These are phyloP conservation scores for Wickerhamomyces canadensis DNA, from an alignment of 805 yeast species.

Conservation along the genomic window DNA sequence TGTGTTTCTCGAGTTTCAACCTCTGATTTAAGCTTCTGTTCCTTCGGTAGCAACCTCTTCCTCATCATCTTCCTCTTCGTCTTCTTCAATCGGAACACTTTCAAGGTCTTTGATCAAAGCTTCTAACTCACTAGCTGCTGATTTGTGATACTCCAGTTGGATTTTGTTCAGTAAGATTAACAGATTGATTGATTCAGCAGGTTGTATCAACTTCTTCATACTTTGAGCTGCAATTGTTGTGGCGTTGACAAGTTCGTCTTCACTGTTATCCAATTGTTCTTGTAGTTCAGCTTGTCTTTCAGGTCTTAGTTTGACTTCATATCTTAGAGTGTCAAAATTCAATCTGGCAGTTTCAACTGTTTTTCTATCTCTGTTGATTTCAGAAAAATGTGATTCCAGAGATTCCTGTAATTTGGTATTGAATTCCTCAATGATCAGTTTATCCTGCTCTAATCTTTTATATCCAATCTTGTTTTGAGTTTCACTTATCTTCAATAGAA, in stretches of 20 bases:
- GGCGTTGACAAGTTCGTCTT: constrained; percentile 76
- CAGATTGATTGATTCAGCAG: constrained; percentile 57
- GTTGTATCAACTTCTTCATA: constrained; percentile 68
- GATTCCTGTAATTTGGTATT: constrained; percentile 49
- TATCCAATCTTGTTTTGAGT: constrained; percentile 59
- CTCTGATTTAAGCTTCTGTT: no score
- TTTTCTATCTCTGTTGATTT: constrained; percentile 55
- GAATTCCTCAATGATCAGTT: constrained; percentile 51
- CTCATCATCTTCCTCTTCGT: constrained; percentile 30
- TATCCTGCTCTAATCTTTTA: constrained; percentile 67
- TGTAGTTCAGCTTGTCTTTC: constrained; percentile 15
- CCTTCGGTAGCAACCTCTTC: constrained; percentile 15
- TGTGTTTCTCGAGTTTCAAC: constrained; percentile 18
- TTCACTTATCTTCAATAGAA: constrained; percentile 42
- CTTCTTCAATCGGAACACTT: constrained; percentile 39
- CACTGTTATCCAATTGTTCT: constrained; percentile 44
- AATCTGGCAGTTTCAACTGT: constrained; percentile 66
- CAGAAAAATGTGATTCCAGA: constrained; percentile 53
- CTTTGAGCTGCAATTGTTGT: constrained; percentile 74
- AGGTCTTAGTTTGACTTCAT: constrained; percentile 38
- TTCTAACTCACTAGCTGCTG: constrained; percentile 44
- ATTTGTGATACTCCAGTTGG: constrained; percentile 59
- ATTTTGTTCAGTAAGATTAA: constrained; percentile 63
- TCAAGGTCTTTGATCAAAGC: constrained; percentile 40
- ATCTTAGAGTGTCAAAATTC: constrained; percentile 63